phyloP scores from a whole-genome alignment of 257 asterid genomes.

The Solanum gandarillasii region DNA sequence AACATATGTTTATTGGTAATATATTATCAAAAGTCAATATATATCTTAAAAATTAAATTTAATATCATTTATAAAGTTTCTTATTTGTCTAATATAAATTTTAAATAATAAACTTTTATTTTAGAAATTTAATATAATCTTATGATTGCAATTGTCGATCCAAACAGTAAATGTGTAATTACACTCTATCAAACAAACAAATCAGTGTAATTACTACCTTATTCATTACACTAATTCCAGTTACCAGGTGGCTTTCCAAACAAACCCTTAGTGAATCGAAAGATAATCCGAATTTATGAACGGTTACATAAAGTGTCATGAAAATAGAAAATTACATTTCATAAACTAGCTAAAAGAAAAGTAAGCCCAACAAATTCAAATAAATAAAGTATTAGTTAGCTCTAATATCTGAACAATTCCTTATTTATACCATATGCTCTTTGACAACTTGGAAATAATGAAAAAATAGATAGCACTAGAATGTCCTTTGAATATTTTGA shows the following conservation, averaged over 20 bases:
- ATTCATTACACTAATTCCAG: not conserved
- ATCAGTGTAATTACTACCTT: not conserved
- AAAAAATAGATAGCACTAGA: not conserved
- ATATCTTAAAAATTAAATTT: not conserved
- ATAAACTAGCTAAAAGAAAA: not conserved
- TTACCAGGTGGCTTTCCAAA: not conserved
- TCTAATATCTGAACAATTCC: not conserved
- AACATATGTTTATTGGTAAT: not conserved
- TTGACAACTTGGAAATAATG: not conserved
- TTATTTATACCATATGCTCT: not conserved
- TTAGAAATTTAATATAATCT: too few species aligned
- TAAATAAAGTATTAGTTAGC: not conserved
- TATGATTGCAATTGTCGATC: not conserved
- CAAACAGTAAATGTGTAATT: too few species aligned
- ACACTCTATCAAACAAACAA: not conserved
- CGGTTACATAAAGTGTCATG: not conserved
- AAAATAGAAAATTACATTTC: not conserved
- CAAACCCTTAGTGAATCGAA: not conserved
- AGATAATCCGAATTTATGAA: not conserved
- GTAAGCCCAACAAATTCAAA: not conserved
- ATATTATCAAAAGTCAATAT: not conserved
- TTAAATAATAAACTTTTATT: not conserved
- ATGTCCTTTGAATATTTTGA: not conserved
- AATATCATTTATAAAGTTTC: not conserved
- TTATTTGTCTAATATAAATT: not conserved